These are phyloP conservation scores for Cercospora sesami DNA, from an alignment of 2,329 filamentous ascomycete genomes.

Conservation along the genomic window DNA sequence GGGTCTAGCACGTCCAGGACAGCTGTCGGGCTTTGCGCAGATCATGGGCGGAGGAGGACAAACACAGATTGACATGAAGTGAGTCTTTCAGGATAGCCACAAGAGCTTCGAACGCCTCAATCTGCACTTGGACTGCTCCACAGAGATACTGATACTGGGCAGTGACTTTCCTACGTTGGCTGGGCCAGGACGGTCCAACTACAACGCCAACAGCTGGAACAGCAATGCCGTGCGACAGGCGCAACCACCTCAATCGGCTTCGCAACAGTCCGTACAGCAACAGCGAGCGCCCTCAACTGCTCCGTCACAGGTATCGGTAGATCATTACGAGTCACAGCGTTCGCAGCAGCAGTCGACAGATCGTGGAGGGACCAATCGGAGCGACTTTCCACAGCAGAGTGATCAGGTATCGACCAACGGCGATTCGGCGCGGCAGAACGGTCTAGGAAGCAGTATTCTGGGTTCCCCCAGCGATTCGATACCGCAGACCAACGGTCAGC, in stretches of 20 bases:
- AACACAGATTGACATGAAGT: constrained; percentile 41
- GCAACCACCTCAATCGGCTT: constrained; percentile 46
- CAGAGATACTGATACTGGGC: constrained; percentile 27
- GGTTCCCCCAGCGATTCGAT: constrained; percentile 30
- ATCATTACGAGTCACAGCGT: constrained; percentile 57
- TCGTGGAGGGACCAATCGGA: constrained; percentile 49
- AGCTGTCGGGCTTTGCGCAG: constrained; percentile 39
- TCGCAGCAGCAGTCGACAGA: constrained; percentile 40
- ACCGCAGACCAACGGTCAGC: constrained; percentile 29
- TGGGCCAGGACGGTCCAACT: constrained; percentile 56
- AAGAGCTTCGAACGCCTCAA: background rate
- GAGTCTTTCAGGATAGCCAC: constrained; percentile 22
- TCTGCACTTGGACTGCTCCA: background rate
- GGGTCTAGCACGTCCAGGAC: constrained; percentile 31
- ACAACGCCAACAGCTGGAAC: constrained; percentile 58
- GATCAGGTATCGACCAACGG: constrained; percentile 53
- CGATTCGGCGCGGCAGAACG: constrained; percentile 25
- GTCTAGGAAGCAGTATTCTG: constrained; percentile 26
- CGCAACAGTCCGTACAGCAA: constrained; percentile 43
- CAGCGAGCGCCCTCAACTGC: constrained; percentile 49
- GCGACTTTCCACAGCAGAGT: constrained; percentile 62
- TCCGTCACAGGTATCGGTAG: constrained; percentile 49
- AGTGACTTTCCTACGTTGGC: constrained; percentile 66
- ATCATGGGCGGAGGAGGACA: constrained; percentile 39
- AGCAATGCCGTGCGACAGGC: constrained; percentile 51